Percentiles rank a stretch among this genome's conserved stretches.
phyloP scores from a whole-genome alignment of 805 yeast genomes.

The Limtongia smithiae region DNA sequence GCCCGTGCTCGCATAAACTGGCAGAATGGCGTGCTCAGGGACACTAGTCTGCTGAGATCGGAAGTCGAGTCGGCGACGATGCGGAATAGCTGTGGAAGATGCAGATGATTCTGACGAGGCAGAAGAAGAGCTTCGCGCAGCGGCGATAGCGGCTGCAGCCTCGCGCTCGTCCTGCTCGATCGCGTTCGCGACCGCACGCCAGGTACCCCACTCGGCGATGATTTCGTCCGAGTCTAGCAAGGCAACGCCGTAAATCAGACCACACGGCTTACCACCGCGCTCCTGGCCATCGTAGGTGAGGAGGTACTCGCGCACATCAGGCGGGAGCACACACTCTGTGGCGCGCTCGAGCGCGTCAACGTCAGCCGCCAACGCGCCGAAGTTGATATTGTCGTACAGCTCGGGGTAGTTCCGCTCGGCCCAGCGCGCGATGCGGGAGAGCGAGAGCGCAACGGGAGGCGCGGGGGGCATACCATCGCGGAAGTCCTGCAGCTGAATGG shows the following conservation, averaged over 20 bases:
- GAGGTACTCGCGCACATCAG: conserved; percentile 75
- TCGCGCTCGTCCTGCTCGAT: conserved; percentile 25
- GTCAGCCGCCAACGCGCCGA: conserved; percentile 77
- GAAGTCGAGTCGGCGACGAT: conserved; percentile 8
- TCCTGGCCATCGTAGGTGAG: conserved; percentile 90
- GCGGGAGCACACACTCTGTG: conserved; percentile 67
- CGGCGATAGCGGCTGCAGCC: conserved; percentile 6
- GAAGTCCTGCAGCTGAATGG: conserved; percentile 40
- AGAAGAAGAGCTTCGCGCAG: conserved; percentile 23
- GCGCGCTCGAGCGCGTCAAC: conserved; percentile 80
- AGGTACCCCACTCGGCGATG: conserved; percentile 72
- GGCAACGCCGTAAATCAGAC: conserved; percentile 76
- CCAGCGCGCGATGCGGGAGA: conserved; percentile 90
- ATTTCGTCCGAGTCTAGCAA: conserved; percentile 78
- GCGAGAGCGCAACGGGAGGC: conserved; percentile 68
- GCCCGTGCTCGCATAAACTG: conserved; percentile 77
- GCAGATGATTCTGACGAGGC: conserved; percentile 26
- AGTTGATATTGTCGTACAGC: conserved; percentile 69
- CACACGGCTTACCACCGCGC: conserved; percentile 65
- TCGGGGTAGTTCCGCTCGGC: conserved; percentile 74
- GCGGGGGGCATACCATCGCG: conserved; percentile 58
- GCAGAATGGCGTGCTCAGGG: conserved; percentile 72
- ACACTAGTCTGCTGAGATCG: conserved; percentile 52
- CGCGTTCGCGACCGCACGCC: conserved; percentile 65
- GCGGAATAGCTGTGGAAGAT: conserved; percentile 31